These are phyloP conservation scores for Priceomyces medius DNA, from an alignment of 805 yeast species.

Conservation along the genomic window DNA sequence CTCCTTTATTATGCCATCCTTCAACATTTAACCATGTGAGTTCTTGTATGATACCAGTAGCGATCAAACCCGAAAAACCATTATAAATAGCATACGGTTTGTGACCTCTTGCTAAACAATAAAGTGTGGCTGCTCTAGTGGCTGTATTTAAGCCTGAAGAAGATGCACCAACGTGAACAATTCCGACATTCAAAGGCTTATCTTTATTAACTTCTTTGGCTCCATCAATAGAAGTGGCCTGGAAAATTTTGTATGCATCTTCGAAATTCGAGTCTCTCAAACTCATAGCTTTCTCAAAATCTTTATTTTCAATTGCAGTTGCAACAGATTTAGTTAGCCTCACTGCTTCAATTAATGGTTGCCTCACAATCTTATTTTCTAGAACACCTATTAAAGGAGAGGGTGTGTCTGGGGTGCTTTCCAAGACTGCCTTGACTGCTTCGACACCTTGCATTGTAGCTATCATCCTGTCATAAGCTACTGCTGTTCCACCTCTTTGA, in stretches of 20 bases:
- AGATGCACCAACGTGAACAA: constrained; percentile 78
- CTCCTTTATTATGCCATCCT: constrained; percentile 74
- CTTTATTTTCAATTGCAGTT: constrained; percentile 59
- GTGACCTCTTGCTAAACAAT: constrained; percentile 76
- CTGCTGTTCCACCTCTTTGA: constrained; percentile 82
- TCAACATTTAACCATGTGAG: constrained; percentile 69
- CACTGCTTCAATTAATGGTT: constrained; percentile 73
- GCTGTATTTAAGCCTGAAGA: constrained; percentile 78
- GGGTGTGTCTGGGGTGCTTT: constrained; percentile 65
- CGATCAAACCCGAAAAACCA: constrained; percentile 70
- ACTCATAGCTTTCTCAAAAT: constrained; percentile 68
- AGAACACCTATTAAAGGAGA: constrained; percentile 76
- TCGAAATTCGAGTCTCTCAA: constrained; percentile 70
- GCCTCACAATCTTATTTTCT: constrained; percentile 67
- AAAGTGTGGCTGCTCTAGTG: constrained; percentile 70
- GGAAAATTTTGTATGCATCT: constrained; percentile 61
- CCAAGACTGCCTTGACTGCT: constrained; percentile 74
- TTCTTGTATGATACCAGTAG: constrained; percentile 59
- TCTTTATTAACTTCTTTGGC: constrained; percentile 43
- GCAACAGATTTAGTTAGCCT: constrained; percentile 70
- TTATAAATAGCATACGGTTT: constrained; percentile 67
- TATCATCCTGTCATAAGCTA: constrained; percentile 66
- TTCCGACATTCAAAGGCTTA: constrained; percentile 61
- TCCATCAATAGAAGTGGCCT: constrained; percentile 49
- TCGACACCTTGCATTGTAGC: constrained; percentile 83